A percentile compares a stretch with the other conserved stretches of the same genome.
These are phyloP conservation scores for Hypholoma fasciculare DNA, from an alignment of 768 basidiomycete genomes.

Conservation along the genomic window DNA sequence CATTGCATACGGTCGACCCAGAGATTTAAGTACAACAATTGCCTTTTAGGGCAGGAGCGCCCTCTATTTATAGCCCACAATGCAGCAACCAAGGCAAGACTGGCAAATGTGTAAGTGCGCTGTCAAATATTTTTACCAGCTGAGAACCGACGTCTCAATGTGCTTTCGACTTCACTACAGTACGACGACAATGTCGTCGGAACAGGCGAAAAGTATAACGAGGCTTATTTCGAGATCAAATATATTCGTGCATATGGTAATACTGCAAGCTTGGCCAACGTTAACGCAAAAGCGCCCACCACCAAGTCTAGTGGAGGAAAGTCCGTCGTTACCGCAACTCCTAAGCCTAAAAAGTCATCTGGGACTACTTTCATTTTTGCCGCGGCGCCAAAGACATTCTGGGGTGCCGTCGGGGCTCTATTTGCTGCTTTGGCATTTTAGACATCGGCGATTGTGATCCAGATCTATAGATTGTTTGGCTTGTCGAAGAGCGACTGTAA, in stretches of 20 bases:
- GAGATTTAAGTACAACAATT: background rate
- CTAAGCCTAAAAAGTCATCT: too few relatives aligned
- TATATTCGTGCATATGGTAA: conserved; percentile 54
- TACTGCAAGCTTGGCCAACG: background rate
- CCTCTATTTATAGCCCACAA: conserved; percentile 38
- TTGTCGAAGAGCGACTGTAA: too few relatives aligned
- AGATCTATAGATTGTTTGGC: too few relatives aligned
- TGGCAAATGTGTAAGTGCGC: conserved; percentile 33
- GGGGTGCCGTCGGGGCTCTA: too few relatives aligned
- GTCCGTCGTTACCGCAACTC: too few relatives aligned
- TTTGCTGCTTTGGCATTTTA: too few relatives aligned
- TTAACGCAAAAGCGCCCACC: background rate
- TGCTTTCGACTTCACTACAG: conserved; percentile 6
- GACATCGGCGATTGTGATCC: too few relatives aligned
- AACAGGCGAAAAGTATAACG: conserved; percentile 42
- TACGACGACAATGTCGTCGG: conserved; percentile 48
- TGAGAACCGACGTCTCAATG: too few relatives aligned
- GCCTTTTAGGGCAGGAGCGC: conserved; percentile 40
- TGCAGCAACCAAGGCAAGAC: conserved; percentile 35
- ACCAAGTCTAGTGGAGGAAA: background rate
- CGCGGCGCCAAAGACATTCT: too few relatives aligned
- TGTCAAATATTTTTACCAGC: too few relatives aligned
- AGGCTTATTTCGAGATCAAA: conserved; percentile 58
- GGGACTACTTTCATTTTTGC: too few relatives aligned
- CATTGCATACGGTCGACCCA: background rate